Evolutionary conservation across 257 asterid genomes (phyloP).

Genomic region (Euphrasia confusa): DNA sequence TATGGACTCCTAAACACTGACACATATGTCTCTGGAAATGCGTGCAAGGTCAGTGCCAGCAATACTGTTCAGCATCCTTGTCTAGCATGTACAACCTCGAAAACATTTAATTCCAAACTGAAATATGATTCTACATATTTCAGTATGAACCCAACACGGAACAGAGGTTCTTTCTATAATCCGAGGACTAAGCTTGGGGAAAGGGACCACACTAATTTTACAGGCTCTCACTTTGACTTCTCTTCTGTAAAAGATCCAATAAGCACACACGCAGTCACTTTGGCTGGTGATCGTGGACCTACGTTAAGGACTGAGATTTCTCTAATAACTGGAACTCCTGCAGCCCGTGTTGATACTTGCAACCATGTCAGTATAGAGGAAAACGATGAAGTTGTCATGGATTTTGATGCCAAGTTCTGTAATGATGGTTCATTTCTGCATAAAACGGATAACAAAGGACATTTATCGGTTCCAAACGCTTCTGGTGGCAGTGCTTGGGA

Average conservation of each 20-base stretch:
- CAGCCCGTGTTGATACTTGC: slow-evolving; percentile 30
- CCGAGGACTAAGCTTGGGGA: slow-evolving; percentile 38
- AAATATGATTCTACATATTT: slow-evolving; percentile 47
- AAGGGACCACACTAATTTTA: slow-evolving; percentile 33
- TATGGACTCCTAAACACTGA: slow-evolving; percentile 32
- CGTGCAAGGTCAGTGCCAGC: slow-evolving; percentile 27
- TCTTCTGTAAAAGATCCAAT: slow-evolving; percentile 65
- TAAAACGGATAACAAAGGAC: slow-evolving; percentile 24
- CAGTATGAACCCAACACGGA: slow-evolving; percentile 60
- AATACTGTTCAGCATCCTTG: slow-evolving; percentile 27
- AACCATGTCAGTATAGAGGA: slow-evolving; percentile 23
- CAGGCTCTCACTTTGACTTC: slow-evolving; percentile 57
- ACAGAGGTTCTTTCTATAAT: slow-evolving; percentile 38
- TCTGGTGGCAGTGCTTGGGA: slow-evolving; percentile 84
- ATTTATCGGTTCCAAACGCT: slow-evolving; percentile 27
- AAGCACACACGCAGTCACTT: slow-evolving; percentile 35
- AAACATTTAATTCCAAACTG: slow-evolving; percentile 33
- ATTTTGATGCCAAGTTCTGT: slow-evolving; percentile 28
- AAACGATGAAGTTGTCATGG: slow-evolving; percentile 23
- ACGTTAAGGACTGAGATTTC: slow-evolving; percentile 34
- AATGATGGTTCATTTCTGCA: slow-evolving; percentile 31
- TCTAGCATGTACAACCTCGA: slow-evolving; percentile 31
- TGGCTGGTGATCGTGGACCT: slow-evolving; percentile 30
- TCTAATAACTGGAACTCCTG: slow-evolving; percentile 36
- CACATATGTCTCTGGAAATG: slow-evolving; percentile 29